Evolutionary conservation across 257 asterid species (phyloP).

Genomic region (Fraxinus cuspidata): DNA sequence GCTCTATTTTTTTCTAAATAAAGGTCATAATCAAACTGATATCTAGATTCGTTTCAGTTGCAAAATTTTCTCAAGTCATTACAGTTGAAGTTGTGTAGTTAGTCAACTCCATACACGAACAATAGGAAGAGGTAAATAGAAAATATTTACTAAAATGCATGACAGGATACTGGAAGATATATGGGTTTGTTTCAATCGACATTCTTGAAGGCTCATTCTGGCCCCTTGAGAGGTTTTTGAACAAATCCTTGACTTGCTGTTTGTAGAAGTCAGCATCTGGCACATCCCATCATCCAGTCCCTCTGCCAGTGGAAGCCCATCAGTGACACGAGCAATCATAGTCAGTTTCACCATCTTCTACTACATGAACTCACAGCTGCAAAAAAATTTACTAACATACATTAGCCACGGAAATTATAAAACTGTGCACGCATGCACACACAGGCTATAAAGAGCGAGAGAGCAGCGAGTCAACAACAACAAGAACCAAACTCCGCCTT

Average conservation of each 20-base stretch:
- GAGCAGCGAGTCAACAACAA: neutral
- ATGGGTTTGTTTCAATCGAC: constrained; percentile 92
- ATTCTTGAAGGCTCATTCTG: constrained; percentile 88
- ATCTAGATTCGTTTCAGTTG: neutral
- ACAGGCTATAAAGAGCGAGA: neutral
- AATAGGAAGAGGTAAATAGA: constrained; percentile 6
- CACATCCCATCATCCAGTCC: constrained; percentile 95
- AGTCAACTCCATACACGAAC: constrained; percentile 18
- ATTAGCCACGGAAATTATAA: neutral
- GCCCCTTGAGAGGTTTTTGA: constrained; percentile 84
- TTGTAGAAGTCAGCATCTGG: constrained; percentile 81
- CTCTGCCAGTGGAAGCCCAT: constrained; percentile 91
- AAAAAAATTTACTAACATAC: constrained; percentile 16
- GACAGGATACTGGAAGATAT: constrained; percentile 87
- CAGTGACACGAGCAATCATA: constrained; percentile 95
- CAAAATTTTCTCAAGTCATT: neutral
- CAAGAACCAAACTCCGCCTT: neutral
- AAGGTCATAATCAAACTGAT: neutral
- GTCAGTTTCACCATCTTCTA: constrained; percentile 85
- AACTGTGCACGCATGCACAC: no score
- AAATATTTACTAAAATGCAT: constrained; percentile 10
- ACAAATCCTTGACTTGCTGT: constrained; percentile 85
- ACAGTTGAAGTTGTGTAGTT: constrained; percentile 12
- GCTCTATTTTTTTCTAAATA: neutral
- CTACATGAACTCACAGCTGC: constrained; percentile 42